Conservation (phyloP, 805 yeast genomes). For the Clavispora carvajalis region DNA sequence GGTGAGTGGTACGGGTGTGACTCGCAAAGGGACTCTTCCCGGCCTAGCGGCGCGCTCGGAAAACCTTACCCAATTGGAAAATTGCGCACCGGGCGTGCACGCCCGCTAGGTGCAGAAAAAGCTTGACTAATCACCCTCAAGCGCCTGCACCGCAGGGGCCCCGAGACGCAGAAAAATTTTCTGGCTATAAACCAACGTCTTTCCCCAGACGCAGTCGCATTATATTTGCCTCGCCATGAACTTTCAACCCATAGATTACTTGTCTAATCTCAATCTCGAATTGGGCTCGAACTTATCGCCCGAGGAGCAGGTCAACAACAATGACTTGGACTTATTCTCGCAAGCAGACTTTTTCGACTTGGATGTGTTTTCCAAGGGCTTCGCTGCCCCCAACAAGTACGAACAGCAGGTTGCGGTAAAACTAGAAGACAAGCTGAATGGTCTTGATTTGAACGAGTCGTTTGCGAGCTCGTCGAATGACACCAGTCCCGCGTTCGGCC, state of each 20-base stretch:
- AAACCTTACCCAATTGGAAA: not conserved
- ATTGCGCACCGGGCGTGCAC: not conserved
- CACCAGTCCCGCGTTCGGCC: not conserved
- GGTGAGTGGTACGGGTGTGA: not conserved
- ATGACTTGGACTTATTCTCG: constrained; percentile 36
- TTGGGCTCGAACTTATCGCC: constrained; percentile 24
- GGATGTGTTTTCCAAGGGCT: constrained; percentile 26
- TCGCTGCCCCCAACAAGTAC: constrained; percentile 10
- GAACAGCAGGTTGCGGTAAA: constrained; percentile 6
- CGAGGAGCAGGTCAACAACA: constrained; percentile 11
- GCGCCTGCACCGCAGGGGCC: not conserved
- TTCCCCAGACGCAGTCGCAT: not conserved
- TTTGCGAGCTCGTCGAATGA: not conserved
- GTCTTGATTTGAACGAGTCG: not conserved
- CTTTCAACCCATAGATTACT: constrained; percentile 38
- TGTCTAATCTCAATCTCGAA: constrained; percentile 36
- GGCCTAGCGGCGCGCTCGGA: too few species aligned
- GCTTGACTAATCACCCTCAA: not conserved
- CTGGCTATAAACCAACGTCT: not conserved
- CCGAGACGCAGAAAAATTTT: constrained; percentile 1
- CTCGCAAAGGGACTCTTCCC: not conserved
- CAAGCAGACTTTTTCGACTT: constrained; percentile 37
- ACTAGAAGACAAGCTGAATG: constrained; percentile 1
- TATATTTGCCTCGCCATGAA: constrained; percentile 21
- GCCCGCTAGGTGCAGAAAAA: not conserved